These are phyloP conservation scores for Blastobotrys muscicola DNA, from an alignment of 805 yeast genomes.

Conservation along the genomic window DNA sequence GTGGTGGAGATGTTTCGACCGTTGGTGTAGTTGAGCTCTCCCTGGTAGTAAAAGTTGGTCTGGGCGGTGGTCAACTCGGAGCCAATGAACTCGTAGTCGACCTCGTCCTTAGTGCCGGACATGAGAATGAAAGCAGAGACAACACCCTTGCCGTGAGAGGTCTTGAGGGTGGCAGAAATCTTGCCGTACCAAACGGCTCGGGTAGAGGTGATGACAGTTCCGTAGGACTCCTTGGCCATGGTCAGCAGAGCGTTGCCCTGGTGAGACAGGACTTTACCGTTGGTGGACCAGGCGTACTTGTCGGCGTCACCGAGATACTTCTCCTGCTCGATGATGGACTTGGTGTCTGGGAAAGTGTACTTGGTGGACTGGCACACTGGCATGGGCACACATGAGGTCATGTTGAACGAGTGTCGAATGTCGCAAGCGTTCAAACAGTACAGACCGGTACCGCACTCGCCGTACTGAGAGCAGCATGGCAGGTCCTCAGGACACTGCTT, in stretches of 20 bases:
- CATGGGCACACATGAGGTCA: slow-evolving; percentile 73
- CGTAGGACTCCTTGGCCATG: slow-evolving; percentile 71
- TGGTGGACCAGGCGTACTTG: slow-evolving; percentile 59
- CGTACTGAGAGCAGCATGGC: slow-evolving; percentile 87
- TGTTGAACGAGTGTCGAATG: slow-evolving; percentile 54
- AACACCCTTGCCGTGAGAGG: slow-evolving; percentile 73
- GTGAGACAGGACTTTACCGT: slow-evolving; percentile 39
- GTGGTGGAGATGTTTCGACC: slow-evolving; percentile 33
- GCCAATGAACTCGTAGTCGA: slow-evolving; percentile 84
- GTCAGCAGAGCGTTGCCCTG: slow-evolving; percentile 55
- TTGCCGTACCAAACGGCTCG: slow-evolving; percentile 84
- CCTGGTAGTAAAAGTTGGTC: slow-evolving; percentile 74
- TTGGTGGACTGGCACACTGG: slow-evolving; percentile 52
- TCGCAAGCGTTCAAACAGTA: slow-evolving; percentile 86
- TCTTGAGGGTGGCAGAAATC: slow-evolving; percentile 55
- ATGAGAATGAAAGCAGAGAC: slow-evolving; percentile 72
- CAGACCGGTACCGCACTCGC: slow-evolving; percentile 69
- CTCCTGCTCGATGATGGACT: slow-evolving; percentile 28
- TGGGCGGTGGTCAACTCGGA: slow-evolving; percentile 56
- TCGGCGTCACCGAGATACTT: slow-evolving; percentile 66
- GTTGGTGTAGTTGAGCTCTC: slow-evolving; percentile 59
- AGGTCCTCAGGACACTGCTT: slow-evolving; percentile 57
- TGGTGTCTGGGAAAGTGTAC: slow-evolving; percentile 23
- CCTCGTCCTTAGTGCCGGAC: slow-evolving; percentile 82
- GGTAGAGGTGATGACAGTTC: slow-evolving; percentile 75